Evolutionary conservation across 148 eudicot genomes (phyloP).

Genomic region (Rhododendron simsii): DNA sequence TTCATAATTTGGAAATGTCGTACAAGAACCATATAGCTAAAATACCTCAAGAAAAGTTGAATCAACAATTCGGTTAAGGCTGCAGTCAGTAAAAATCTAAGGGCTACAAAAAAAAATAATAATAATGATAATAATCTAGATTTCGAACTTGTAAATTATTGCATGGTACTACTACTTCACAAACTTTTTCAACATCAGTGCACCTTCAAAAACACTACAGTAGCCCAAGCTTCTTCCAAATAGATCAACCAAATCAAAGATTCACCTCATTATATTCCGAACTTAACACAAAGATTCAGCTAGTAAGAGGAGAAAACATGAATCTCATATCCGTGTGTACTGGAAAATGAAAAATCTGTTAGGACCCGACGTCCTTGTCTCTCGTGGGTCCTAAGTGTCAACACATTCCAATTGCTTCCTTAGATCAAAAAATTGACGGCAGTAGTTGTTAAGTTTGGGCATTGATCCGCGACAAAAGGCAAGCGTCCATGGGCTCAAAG

Average conservation of each 20-base stretch:
- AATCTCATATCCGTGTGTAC: not conserved
- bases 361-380: not conserved
- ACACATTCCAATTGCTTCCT: not conserved
- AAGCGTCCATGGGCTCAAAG: too few relatives aligned
- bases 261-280: not conserved
- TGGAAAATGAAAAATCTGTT: not conserved
- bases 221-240: not conserved
- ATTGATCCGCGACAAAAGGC: too few relatives aligned
- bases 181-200: not conserved
- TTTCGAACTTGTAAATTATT: not conserved
- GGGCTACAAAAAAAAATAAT: not conserved
- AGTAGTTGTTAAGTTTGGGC: not conserved
- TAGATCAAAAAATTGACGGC: not conserved
- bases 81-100: too few relatives aligned
- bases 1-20: not conserved
- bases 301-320: not conserved
- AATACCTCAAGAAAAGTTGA: not conserved
- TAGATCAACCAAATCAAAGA: not conserved
- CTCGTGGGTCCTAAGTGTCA: not conserved
- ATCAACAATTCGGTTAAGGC: not conserved
- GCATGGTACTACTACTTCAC: not conserved
- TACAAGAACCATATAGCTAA: not conserved
- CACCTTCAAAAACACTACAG: not conserved
- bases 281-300: not conserved
- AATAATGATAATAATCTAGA: not conserved